phyloP scores from a whole-genome alignment of 2,329 filamentous ascomycete genomes.

The Aspergillus awamori region DNA sequence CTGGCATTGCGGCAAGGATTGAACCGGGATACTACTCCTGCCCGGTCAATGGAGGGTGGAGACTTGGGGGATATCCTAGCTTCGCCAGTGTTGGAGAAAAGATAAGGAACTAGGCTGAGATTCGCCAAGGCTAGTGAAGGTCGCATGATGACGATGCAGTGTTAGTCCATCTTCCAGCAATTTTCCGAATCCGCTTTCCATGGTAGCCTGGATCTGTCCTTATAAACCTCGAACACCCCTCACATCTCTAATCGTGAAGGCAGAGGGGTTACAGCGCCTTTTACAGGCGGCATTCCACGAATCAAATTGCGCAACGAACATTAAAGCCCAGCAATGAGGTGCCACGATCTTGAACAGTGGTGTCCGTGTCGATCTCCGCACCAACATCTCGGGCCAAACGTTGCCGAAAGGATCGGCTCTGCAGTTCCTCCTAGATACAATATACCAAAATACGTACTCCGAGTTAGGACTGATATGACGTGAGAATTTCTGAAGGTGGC shows the following conservation, averaged over 20 bases:
- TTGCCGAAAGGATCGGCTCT: not conserved
- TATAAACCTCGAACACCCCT: not conserved
- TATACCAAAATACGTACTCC: not conserved
- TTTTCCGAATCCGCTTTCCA: not conserved
- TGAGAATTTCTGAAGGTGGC: not conserved
- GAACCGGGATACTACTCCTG: constrained; percentile 34
- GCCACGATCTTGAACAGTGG: not conserved
- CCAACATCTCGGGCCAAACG: not conserved
- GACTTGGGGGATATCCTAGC: not conserved
- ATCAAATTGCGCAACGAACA: not conserved
- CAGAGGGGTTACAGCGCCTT: not conserved
- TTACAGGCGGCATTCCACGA: not conserved
- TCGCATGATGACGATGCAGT: not conserved
- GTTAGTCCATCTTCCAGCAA: not conserved
- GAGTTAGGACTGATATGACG: not conserved
- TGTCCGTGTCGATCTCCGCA: not conserved
- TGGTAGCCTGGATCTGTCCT: not conserved
- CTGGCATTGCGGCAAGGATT: constrained; percentile 54
- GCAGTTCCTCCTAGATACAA: not conserved
- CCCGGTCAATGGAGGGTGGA: constrained; percentile 1
- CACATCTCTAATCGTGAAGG: not conserved
- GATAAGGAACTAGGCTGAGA: not conserved
- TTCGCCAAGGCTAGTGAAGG: not conserved
- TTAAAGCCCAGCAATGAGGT: not conserved
- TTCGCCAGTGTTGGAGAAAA: not conserved